Evolutionary conservation across 2,329 filamentous ascomycete genomes (phyloP).

Genomic region (Podosphaera leucotricha): DNA sequence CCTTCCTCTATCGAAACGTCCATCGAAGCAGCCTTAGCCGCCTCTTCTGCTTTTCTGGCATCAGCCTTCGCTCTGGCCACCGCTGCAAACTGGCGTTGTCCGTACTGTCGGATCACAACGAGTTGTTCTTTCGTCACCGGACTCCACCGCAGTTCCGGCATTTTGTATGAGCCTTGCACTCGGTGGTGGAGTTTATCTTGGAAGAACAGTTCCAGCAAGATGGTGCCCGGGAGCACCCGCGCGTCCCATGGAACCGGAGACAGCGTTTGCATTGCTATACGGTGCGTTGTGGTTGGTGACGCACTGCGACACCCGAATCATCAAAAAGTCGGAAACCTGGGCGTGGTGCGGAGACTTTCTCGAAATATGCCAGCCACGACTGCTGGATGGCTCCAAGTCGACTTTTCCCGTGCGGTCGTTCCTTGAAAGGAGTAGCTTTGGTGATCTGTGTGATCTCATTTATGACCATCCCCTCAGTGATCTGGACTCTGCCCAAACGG

Average conservation of each 20-base stretch:
- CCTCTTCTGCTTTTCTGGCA: too few species aligned
- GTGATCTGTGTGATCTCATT: background rate
- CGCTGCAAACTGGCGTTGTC: too few species aligned
- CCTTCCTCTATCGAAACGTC: too few species aligned
- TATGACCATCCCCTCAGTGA: background rate
- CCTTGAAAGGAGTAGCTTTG: background rate
- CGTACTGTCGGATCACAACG: too few species aligned
- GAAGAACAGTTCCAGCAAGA: too few species aligned
- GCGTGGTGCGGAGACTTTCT: background rate
- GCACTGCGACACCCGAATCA: background rate
- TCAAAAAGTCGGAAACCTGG: background rate
- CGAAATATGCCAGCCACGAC: background rate
- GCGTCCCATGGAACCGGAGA: background rate
- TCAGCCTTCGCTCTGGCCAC: too few species aligned
- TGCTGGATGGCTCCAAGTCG: background rate
- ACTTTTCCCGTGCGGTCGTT: background rate
- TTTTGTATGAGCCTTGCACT: too few species aligned
- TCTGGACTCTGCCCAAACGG: background rate
- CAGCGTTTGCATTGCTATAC: background rate
- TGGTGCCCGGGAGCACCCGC: background rate
- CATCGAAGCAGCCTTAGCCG: too few species aligned
- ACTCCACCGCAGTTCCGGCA: too few species aligned
- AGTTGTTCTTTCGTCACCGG: too few species aligned
- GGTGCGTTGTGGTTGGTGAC: background rate
- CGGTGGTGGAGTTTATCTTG: too few species aligned